Evolutionary conservation across 169 alveolate species (phyloP).

Genomic region (Plasmodium coatneyi): DNA sequence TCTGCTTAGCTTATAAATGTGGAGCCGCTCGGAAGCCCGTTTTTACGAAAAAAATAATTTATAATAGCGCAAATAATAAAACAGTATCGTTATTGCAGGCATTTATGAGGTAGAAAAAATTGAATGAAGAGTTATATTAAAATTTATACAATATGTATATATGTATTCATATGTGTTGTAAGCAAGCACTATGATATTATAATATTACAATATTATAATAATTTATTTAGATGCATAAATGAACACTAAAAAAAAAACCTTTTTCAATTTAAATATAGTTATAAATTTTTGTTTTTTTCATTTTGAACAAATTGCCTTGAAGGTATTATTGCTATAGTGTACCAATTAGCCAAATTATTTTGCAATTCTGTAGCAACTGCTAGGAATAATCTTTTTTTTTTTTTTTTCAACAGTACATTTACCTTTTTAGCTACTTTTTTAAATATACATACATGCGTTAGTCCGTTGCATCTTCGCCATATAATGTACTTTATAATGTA

Average conservation of each 20-base stretch:
- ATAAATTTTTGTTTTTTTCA: neutral
- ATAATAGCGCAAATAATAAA: neutral
- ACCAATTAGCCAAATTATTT: neutral
- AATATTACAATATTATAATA: neutral
- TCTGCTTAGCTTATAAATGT: neutral
- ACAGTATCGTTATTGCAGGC: neutral
- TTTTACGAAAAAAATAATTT: neutral
- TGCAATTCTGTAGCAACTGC: neutral
- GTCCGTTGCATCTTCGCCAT: neutral
- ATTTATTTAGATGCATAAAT: neutral
- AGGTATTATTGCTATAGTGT: neutral
- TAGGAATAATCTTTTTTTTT: neutral
- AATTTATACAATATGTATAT: neutral
- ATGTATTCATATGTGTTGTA: neutral
- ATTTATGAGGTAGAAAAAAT: neutral
- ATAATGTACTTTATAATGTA: neutral
- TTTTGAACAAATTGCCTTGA: neutral
- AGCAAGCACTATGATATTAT: neutral
- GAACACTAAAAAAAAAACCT: neutral
- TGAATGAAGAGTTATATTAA: neutral
- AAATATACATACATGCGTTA: neutral
- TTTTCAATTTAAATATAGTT: neutral
- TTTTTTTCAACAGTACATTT: neutral
- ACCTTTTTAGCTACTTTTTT: neutral
- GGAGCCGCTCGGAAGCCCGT: neutral